Evolutionary conservation across 345 rosid species (phyloP).

Genomic region (Litchi chinensis): DNA sequence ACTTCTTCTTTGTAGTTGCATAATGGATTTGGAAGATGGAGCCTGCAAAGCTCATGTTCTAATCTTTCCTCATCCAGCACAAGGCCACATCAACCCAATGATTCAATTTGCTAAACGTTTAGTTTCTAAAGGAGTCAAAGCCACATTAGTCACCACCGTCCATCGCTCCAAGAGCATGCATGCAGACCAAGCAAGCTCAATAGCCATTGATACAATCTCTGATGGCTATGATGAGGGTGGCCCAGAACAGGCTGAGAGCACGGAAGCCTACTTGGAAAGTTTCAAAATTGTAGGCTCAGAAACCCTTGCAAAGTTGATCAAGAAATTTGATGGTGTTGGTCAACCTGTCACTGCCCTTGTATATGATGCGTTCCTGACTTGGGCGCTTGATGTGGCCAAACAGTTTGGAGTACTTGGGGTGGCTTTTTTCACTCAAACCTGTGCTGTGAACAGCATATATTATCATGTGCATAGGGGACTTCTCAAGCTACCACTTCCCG

Average conservation of each 20-base stretch:
- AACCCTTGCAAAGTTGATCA: constrained; percentile 17
- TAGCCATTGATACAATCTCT: constrained; percentile 23
- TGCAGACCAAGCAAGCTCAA: background rate
- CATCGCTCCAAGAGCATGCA: constrained; percentile 13
- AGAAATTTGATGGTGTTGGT: constrained; percentile 10
- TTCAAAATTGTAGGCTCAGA: constrained; percentile 20
- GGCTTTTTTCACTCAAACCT: constrained; percentile 38
- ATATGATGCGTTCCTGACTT: constrained; percentile 29
- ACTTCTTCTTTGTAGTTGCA: background rate
- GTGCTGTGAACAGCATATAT: constrained; percentile 35
- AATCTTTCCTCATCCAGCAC: constrained; percentile 8
- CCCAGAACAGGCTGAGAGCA: background rate
- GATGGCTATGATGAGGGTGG: constrained; percentile 35
- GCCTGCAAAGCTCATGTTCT: constrained; percentile 15
- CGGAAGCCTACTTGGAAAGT: constrained; percentile 15
- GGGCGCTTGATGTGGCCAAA: constrained; percentile 39
- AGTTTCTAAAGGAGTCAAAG: constrained; percentile 9
- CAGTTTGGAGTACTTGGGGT: constrained; percentile 21
- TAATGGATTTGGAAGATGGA: background rate
- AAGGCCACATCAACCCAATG: constrained; percentile 30
- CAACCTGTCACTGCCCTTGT: constrained; percentile 25
- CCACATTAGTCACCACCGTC: constrained; percentile 5
- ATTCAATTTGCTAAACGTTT: constrained; percentile 25
- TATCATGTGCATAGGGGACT: constrained; percentile 31
- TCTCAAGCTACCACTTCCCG: constrained; percentile 21